A percentile compares a stretch with the other conserved stretches of the same genome.
Conservation (phyloP, 257 asterid genomes). For the Ajuga chamaepitys region DNA sequence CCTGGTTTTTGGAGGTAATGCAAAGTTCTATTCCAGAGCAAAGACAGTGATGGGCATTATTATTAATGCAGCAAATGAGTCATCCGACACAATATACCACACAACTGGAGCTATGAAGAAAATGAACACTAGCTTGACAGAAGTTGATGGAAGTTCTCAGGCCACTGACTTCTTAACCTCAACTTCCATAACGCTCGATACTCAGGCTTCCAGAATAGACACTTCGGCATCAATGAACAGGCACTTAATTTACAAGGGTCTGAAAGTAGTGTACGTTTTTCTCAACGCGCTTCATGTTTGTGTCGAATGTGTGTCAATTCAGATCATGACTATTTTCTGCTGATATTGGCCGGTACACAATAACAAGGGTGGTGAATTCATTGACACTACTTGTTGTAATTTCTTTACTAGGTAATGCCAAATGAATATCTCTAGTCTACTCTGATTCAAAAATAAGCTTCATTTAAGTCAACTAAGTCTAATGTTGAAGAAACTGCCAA, state of each 20-base stretch:
- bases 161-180: conserved; percentile 39
- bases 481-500: neutral
- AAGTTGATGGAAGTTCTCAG: conserved; percentile 24
- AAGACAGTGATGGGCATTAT: conserved; percentile 50
- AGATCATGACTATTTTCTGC: conserved; percentile 7
- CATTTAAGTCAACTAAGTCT: neutral
- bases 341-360: conserved; percentile 37
- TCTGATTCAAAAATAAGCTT: neutral
- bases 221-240: conserved; percentile 51
- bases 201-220: conserved; percentile 50
- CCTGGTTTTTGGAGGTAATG: conserved; percentile 67
- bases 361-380: conserved; percentile 40
- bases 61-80: conserved; percentile 64
- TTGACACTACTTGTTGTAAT: conserved; percentile 42
- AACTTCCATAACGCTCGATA: conserved; percentile 48
- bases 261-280: conserved; percentile 34
- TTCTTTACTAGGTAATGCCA: conserved; percentile 51
- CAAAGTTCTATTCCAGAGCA: conserved; percentile 60
- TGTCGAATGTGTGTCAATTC: neutral
- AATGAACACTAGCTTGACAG: conserved; percentile 38
- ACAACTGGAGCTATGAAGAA: conserved; percentile 68
- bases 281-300: neutral
- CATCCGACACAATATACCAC: conserved; percentile 51
- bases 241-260: conserved; percentile 37
- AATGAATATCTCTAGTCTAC: neutral